Percentiles rank a stretch among this genome's conserved stretches.
These are phyloP conservation scores for Lentinus brumalis DNA, from an alignment of 768 basidiomycete genomes.

Conservation along the genomic window DNA sequence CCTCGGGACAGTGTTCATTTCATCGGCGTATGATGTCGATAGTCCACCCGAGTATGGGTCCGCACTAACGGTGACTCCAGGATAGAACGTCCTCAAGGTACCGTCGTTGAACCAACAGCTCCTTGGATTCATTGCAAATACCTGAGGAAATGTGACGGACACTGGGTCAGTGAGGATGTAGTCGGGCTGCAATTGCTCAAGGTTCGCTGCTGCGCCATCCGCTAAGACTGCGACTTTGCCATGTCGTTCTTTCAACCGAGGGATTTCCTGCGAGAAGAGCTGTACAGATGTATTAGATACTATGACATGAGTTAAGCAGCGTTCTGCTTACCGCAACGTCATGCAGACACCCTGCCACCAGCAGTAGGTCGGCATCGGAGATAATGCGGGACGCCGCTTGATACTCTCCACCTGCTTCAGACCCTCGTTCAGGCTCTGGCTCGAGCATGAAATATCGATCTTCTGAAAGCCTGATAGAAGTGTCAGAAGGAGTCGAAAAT, in stretches of 20 bases:
- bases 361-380: neutral
- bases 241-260: neutral
- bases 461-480: neutral
- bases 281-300: too few relatives aligned
- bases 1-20: neutral
- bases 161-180: too few relatives aligned
- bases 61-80: neutral
- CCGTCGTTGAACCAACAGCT: too few relatives aligned
- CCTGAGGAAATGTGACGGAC: too few relatives aligned
- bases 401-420: neutral
- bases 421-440: too few relatives aligned
- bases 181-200: too few relatives aligned
- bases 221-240: neutral
- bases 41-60: neutral
- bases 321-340: neutral
- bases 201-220: too few relatives aligned
- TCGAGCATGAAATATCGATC: too few relatives aligned
- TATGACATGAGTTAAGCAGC: too few relatives aligned
- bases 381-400: neutral
- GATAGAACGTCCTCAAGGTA: too few relatives aligned
- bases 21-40: neutral
- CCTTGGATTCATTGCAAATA: too few relatives aligned
- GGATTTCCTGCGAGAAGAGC: neutral
- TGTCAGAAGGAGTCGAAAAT: neutral
- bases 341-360: neutral